Base-by-base conservation (phyloP, 75 land plant species). In the Azolla pinnata region DNA sequence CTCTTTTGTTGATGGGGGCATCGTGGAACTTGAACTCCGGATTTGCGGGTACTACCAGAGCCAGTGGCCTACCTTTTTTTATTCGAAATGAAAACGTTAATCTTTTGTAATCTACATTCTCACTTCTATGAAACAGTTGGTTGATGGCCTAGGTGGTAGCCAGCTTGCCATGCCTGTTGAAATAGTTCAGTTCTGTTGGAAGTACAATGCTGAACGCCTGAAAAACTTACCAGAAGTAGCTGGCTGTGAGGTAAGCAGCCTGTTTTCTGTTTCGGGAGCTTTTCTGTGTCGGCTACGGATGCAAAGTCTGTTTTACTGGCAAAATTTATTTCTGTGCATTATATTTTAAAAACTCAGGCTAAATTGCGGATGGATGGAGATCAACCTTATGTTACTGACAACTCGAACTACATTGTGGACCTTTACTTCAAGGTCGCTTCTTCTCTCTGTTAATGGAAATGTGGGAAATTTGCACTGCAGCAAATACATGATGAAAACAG, bases 151-250 rank as follows among this genome's bases (percentile, higher is more conserved):
- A 23, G 97, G 91, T 18, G 97, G 97, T 25, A 86, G 92, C 57
- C 74, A 80, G n/a, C 56, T 91, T 1, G 91, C 91, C 1, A 84
- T 91, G 85, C 97, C 97, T 0, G 85, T 86, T 17, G 97, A 91
- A 61, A 87, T 91, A 7, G 92, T 91, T 24, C 86, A 78, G 66
- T 91, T 91, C 66, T 91, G 97, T 60, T 91, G 93, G 97, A 87
- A 82, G 49, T 87, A 84, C 66, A 87, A 84, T 66, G 69, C 76
- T 35, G 64, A 66, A 54, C 66, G 88, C 61, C 63, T 87, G 52
- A 74, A 80, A 73, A 81, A 63, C 29, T 54, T 91, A 54, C 90
- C 90, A 19, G 84, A 78, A 56, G 88, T 80, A 8, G 81, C 81
- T 42, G 97, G 93, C n/a, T 75, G 81, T 54, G 81, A 87, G 75